phyloP scores from a whole-genome alignment of 2,329 filamentous ascomycete genomes.

The Clonostachys chloroleuca region DNA sequence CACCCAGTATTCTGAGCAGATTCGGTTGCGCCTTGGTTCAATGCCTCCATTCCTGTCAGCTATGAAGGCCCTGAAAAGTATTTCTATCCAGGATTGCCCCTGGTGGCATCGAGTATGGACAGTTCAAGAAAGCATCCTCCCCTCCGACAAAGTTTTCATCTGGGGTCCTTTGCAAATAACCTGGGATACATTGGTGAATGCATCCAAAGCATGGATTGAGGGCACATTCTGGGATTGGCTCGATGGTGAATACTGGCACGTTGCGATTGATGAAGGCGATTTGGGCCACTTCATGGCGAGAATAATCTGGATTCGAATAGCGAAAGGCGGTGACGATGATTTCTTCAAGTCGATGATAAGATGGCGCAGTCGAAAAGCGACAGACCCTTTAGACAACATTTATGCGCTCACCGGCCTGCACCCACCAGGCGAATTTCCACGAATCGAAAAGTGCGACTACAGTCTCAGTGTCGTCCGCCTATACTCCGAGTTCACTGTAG shows the following conservation, averaged over 20 bases:
- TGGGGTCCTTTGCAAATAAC: constrained; percentile 16
- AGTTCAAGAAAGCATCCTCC: constrained; percentile 23
- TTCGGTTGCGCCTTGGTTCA: too few relatives aligned
- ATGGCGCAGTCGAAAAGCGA: constrained; percentile 5
- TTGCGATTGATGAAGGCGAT: constrained; percentile 7
- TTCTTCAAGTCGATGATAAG: background rate
- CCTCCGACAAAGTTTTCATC: constrained; percentile 11
- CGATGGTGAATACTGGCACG: too few relatives aligned
- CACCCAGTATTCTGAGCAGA: too few relatives aligned
- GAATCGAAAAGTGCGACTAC: constrained; percentile 5
- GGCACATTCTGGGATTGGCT: constrained; percentile 11
- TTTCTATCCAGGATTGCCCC: constrained; percentile 14
- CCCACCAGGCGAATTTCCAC: background rate
- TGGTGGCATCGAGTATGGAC: constrained; percentile 27
- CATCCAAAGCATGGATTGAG: constrained; percentile 16
- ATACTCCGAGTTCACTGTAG: constrained; percentile 5
- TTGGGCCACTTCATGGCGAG: constrained; percentile 2
- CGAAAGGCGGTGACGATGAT: constrained; percentile 18
- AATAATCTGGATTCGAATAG: constrained; percentile 12
- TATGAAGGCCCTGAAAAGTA: too few relatives aligned
- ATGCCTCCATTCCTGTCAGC: too few relatives aligned
- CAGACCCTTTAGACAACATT: constrained; percentile 6
- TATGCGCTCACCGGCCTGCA: constrained; percentile 5
- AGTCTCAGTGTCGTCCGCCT: constrained; percentile 1
- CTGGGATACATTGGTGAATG: constrained; percentile 16